A percentile compares a stretch with the other conserved stretches of the same genome.
Conservation (phyloP, 2,329 filamentous ascomycete genomes). For the Exserohilum rostratum region DNA sequence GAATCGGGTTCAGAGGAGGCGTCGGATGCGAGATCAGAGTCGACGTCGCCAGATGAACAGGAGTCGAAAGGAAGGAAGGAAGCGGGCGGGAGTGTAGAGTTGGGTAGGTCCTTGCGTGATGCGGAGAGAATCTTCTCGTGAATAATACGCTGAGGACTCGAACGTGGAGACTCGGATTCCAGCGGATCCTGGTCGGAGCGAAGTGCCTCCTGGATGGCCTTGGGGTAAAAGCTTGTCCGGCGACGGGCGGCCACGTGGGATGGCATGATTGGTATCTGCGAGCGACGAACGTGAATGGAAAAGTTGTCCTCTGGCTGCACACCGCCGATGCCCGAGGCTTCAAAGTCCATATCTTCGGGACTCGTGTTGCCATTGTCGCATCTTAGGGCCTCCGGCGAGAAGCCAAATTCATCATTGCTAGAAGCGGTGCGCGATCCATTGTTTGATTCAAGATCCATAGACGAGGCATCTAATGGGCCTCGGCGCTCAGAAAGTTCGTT, state of each 20-base stretch:
- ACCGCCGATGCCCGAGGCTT: slow-evolving; percentile 63
- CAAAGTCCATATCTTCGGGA: slow-evolving; percentile 47
- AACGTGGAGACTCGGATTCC: slow-evolving; percentile 8
- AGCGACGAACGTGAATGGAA: slow-evolving; percentile 57
- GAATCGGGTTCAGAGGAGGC: slow-evolving; percentile 37
- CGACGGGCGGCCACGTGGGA: slow-evolving; percentile 3
- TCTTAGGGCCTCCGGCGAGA: slow-evolving; percentile 43
- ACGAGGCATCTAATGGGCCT: slow-evolving; percentile 29
- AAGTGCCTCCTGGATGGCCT: slow-evolving; percentile 46
- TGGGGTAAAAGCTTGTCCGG: slow-evolving; percentile 28
- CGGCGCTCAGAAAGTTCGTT: slow-evolving; percentile 39
- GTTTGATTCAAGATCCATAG: slow-evolving; percentile 31
- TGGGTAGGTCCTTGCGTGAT: slow-evolving; percentile 66
- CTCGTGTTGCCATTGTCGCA: slow-evolving; percentile 32
- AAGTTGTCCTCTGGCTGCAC: slow-evolving; percentile 64
- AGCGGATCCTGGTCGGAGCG: slow-evolving; percentile 12
- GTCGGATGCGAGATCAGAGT: slow-evolving; percentile 48
- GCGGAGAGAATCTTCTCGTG: slow-evolving; percentile 69
- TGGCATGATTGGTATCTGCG: slow-evolving; percentile 24
- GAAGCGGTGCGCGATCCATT: slow-evolving; percentile 40
- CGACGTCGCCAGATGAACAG: slow-evolving; percentile 41
- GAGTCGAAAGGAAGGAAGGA: slow-evolving; percentile 52
- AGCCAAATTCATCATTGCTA: slow-evolving; percentile 43
- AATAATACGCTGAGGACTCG: slow-evolving; percentile 53
- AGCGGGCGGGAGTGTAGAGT: slow-evolving; percentile 53